phyloP scores from a whole-genome alignment of 2,329 filamentous ascomycete species.

The Lecanoromycetidae sp. region DNA sequence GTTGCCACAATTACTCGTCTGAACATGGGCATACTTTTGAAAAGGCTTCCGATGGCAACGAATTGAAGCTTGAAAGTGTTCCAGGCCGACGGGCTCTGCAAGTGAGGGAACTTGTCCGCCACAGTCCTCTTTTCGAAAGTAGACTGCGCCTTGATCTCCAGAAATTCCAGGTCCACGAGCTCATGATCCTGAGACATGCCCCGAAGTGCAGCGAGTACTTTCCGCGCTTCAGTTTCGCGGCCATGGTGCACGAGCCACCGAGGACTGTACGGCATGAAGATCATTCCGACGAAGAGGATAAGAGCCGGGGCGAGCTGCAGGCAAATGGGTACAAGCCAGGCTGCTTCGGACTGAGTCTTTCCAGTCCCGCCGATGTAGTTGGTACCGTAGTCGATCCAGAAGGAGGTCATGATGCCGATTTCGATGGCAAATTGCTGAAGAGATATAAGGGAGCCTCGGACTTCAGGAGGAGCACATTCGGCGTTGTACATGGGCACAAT shows the following conservation, averaged over 20 bases:
- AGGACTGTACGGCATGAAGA: conserved; percentile 70
- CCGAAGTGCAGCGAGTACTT: conserved; percentile 52
- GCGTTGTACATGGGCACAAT: conserved; percentile 46
- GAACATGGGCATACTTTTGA: conserved; percentile 55
- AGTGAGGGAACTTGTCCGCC: conserved; percentile 54
- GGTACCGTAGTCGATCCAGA: conserved; percentile 49
- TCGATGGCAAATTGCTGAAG: conserved; percentile 54
- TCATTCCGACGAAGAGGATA: conserved; percentile 56
- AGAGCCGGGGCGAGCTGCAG: conserved; percentile 58
- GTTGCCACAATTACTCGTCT: conserved; percentile 52
- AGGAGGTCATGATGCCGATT: conserved; percentile 48
- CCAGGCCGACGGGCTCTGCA: conserved; percentile 47
- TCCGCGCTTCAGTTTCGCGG: conserved; percentile 55
- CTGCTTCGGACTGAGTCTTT: conserved; percentile 47
- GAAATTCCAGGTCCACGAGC: conserved; percentile 60
- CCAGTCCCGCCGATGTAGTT: conserved; percentile 51
- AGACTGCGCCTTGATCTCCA: conserved; percentile 72
- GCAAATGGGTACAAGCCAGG: conserved; percentile 63
- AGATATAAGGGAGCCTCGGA: conserved; percentile 53
- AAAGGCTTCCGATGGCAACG: conserved; percentile 52
- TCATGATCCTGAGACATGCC: conserved; percentile 50
- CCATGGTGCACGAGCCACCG: conserved; percentile 62
- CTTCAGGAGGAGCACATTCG: conserved; percentile 48
- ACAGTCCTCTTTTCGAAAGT: conserved; percentile 64
- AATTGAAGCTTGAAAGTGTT: conserved; percentile 59